These are phyloP conservation scores for Rhinocladiella similis DNA, from an alignment of 2,329 filamentous ascomycete species.

Conservation along the genomic window DNA sequence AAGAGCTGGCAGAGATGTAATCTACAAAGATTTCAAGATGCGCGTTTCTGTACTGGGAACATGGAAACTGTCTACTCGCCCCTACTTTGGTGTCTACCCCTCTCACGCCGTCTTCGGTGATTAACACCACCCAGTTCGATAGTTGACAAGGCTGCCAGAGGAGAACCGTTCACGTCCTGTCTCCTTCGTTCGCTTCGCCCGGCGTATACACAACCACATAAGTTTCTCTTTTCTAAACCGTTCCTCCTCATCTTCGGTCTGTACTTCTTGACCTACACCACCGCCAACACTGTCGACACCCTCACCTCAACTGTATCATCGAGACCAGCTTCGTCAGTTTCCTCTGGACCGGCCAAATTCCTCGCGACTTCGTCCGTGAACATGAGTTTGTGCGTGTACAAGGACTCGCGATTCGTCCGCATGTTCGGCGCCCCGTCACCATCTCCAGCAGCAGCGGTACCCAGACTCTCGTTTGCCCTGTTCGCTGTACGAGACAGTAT, in stretches of 20 bases:
- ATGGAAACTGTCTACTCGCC: background rate
- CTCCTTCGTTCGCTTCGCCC: slow-evolving; percentile 41
- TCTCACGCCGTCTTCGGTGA: background rate
- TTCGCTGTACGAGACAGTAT: slow-evolving; percentile 78
- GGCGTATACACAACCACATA: slow-evolving; percentile 41
- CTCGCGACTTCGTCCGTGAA: slow-evolving; percentile 77
- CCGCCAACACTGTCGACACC: slow-evolving; percentile 86
- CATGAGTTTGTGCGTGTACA: slow-evolving; percentile 76
- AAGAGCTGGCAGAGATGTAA: background rate
- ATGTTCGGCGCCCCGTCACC: slow-evolving; percentile 57
- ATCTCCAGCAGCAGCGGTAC: slow-evolving; percentile 49
- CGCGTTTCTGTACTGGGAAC: background rate
- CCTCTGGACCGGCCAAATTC: slow-evolving; percentile 78
- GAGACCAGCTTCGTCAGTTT: slow-evolving; percentile 62
- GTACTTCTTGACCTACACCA: slow-evolving; percentile 87
- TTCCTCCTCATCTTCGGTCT: slow-evolving; percentile 57
- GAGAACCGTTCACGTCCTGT: slow-evolving; percentile 41
- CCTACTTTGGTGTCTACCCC: background rate
- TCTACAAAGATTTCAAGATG: background rate
- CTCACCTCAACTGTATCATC: slow-evolving; percentile 63
- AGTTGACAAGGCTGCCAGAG: slow-evolving; percentile 50
- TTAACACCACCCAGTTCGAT: slow-evolving; percentile 41
- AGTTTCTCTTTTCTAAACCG: slow-evolving; percentile 49
- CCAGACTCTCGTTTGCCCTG: slow-evolving; percentile 68
- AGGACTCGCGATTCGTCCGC: slow-evolving; percentile 79